Evolutionary conservation across 352 stramenopile species (phyloP), one percentile per base, ranked within the genome.

Genomic region (Phytophthora ohioensis): DNA sequence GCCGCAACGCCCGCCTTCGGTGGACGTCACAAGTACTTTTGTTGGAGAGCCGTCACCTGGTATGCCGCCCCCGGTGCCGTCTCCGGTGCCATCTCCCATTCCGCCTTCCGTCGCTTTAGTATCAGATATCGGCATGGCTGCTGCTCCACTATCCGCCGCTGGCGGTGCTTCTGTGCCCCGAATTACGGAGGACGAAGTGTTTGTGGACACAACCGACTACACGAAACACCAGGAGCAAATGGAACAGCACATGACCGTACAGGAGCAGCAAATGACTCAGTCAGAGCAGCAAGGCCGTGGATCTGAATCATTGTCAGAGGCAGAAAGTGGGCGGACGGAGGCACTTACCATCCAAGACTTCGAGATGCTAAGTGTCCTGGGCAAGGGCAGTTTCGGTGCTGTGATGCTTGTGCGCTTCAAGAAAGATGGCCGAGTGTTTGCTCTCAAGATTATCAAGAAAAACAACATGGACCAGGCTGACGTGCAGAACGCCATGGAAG

Each of bases 391-490:
- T 64, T 97, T 97, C 65, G 90, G 88, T 11, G 90, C 90, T 32
- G 90, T 97, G 10, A 97, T 97, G 88, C 80, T 97, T 3, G 90
- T 97, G 35, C 90, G 90, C 0, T 97, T 95, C 75, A 95, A 95
- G 73, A 92, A 95, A 60, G 90, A 97, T 42, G 88, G 88, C 0
- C 85, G 90, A 53, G 85, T 97, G 31, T 97, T 97, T 42, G 90
- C 90, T 51, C 80, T 97, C 62, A 97, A 97, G 75, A 97, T 97
- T 58, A 91, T 97, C 74, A 94, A 95, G 65, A 97, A 97, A 72
- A 91, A 75, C 36, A 91, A 91, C 57, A 97, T 97, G 90, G 90
- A 95, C 65, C 82, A 84, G 34, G 76, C 83, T 7, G 90, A 97
- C 53, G 90, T 95, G 48, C 71, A 87, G 46, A 97, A 97, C 57